phyloP scores from a whole-genome alignment of 2,329 filamentous ascomycete genomes.

The Rhynchosporium secalis region DNA sequence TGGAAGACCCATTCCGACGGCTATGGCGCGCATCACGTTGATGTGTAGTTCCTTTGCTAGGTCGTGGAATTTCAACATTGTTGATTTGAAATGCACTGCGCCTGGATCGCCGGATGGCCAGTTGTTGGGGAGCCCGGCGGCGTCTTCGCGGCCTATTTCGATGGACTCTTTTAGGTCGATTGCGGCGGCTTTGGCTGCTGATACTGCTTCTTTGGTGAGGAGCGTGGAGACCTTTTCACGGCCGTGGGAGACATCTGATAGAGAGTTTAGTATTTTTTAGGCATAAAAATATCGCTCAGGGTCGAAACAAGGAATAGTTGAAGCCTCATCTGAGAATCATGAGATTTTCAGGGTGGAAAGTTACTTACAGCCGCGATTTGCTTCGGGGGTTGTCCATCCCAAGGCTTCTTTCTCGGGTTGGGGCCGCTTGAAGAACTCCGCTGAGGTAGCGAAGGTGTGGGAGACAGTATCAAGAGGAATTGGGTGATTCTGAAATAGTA shows the following conservation, averaged over 20 bases:
- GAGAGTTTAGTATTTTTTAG: too few relatives aligned
- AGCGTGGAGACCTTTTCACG: slow-evolving; percentile 35
- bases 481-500: slow-evolving; percentile 58
- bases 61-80: slow-evolving; percentile 75
- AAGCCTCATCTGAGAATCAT: too few relatives aligned
- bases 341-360: too few relatives aligned
- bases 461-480: slow-evolving; percentile 61
- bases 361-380: slow-evolving; percentile 63
- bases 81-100: slow-evolving; percentile 63
- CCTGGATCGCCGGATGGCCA: slow-evolving; percentile 66
- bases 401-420: slow-evolving; percentile 62
- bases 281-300: too few relatives aligned
- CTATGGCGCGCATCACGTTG: slow-evolving; percentile 81
- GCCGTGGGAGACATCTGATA: slow-evolving; percentile 50
- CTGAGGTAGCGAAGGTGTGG: slow-evolving; percentile 65
- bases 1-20: slow-evolving; percentile 73
- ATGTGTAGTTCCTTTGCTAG: slow-evolving; percentile 73
- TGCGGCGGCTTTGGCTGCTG: slow-evolving; percentile 53
- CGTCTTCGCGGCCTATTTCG: slow-evolving; percentile 63
- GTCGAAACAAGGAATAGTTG: too few relatives aligned
- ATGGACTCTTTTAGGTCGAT: slow-evolving; percentile 68
- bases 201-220: slow-evolving; percentile 35
- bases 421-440: slow-evolving; percentile 66
- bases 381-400: slow-evolving; percentile 69
- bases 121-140: slow-evolving; percentile 66